Base-by-base conservation (phyloP, 352 stramenopile genomes). In the Globisporangium nunn region DNA sequence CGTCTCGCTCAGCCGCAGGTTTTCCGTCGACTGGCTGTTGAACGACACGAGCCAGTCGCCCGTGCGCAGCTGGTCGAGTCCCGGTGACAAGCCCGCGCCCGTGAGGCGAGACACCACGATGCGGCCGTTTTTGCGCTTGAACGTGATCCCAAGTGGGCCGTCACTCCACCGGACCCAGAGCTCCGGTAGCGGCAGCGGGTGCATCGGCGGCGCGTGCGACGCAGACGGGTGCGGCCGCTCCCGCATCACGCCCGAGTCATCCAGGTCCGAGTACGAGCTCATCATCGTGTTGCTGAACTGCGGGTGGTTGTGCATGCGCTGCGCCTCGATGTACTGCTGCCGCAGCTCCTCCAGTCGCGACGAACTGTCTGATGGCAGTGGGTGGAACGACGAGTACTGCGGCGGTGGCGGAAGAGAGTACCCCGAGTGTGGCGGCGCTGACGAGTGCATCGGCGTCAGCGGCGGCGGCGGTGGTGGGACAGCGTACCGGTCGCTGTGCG, bases 21-120 rank as follows among this genome's bases (percentile, higher is more conserved):
- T 72, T 30, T 71, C 58, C 12, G 82, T 93, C 49, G 74, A 67
- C 49, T 80, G 70, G 56, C 76, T 75, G 55, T 85, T 87, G 61
- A 93, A 87, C 31, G 78, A 87, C 52, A 93, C 70, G 23, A 93
- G 70, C 80, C 76, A 89, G 61, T 93, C 82, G 0, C 82, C 82
- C 0, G 78, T 58, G 11, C 72, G 75, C 33, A 93, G 67, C 59
- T 90, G 82, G 17, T 83, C 78, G 6, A 91, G 54, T 0, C 82
- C 82, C 4, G 65, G 66, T 7, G 80, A 89, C 52, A 79, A 85
- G 2, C 80, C 82, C 2, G 78, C 79, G 1, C 81, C 82, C 0
- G 80, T 92, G 50, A 93, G 74, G 30, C 78, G 75, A 17, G 78
- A 88, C 30, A 93, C 78, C 2, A 91, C 75, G 55, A 93, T 88